Base-by-base conservation (phyloP, 768 basidiomycete species). In the Tremella yokohamensis region DNA sequence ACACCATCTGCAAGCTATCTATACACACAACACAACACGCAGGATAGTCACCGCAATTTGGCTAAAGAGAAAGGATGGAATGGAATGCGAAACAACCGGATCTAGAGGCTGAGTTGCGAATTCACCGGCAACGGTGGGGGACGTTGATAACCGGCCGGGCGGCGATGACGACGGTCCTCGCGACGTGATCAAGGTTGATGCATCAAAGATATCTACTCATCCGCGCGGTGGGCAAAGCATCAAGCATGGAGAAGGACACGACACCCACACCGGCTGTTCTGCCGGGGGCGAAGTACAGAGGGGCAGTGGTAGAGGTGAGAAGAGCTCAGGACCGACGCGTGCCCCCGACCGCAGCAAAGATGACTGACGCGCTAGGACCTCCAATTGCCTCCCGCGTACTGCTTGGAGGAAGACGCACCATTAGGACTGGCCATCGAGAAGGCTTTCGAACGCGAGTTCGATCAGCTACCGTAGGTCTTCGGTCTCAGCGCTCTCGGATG, bases 391-490 rank as follows among this genome's bases (percentile, higher is more conserved):
- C 92, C 92, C 8, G 92, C 91, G 0, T 93, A 93, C 75, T 83
- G 87, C 15, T 80, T 94, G 2, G 86, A 87, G 8, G 78, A 81
- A 11, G 81, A 81, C 57, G 89, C 89, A 68, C 81, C 83, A 18
- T 84, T 93, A 57, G 81, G 83, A 8, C 81, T 83, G 20, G 91
- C 89, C 1, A 83, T 94, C 25, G 89, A 90, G 65, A 82, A 87
- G 22, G 92, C 91, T 0, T 94, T 92, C 66, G 92, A 96, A 64
- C 84, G 90, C 34, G 92, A 96, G 73, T 96, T 93, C 77, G 90
- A 90, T 16, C 86, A 93, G 66, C 86, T 94, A 60, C 92, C 92
- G 92, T 93, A 67, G 68, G 79, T 77, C 19, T 37, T 11, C 29
- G 18, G 3, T 42, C 12, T 11, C 7, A 45, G 39, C 29, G 40